Percentiles rank a stretch among this genome's conserved stretches.
These are phyloP conservation scores for Anthracocystis walkeri DNA, from an alignment of 1,284 basidiomycete species.

Conservation along the genomic window DNA sequence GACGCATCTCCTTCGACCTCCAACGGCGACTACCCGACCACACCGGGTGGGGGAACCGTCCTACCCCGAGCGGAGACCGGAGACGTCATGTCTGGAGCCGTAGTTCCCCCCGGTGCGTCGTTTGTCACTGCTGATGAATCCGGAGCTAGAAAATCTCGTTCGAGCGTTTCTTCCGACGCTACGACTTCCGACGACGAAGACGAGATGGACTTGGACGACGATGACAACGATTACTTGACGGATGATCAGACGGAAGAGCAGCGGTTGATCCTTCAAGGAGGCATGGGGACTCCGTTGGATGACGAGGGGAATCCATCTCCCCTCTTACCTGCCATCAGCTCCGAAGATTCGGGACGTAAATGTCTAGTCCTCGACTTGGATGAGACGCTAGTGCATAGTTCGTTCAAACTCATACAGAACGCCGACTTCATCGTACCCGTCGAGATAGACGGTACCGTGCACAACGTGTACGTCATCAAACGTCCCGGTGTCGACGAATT, in stretches of 20 bases:
- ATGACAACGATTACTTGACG: slow-evolving; percentile 68
- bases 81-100: slow-evolving; percentile 77
- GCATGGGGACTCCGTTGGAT: slow-evolving; percentile 83
- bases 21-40: slow-evolving; percentile 31
- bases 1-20: slow-evolving; percentile 8
- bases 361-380: slow-evolving; percentile 92
- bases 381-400: slow-evolving; percentile 87
- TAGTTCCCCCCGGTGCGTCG: slow-evolving; percentile 78
- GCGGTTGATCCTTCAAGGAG: slow-evolving; percentile 80
- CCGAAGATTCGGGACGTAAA: slow-evolving; percentile 83
- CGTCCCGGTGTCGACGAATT: slow-evolving; percentile 97
- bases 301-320: slow-evolving; percentile 87
- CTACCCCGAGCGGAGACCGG: slow-evolving; percentile 74
- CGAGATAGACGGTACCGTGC: slow-evolving; percentile 96
- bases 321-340: slow-evolving; percentile 80
- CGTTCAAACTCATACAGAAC: slow-evolving; percentile 70
- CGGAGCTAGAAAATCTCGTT: slow-evolving; percentile 14
- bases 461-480: slow-evolving; percentile 99
- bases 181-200: slow-evolving; percentile 64
- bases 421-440: slow-evolving; percentile 99
- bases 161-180: background rate
- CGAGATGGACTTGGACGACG: slow-evolving; percentile 71
- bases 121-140: slow-evolving; percentile 71
- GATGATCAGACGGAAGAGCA: slow-evolving; percentile 82
- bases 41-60: slow-evolving; percentile 61